Base-by-base conservation (phyloP, 257 asterid species). In the Primulina tabacum region DNA sequence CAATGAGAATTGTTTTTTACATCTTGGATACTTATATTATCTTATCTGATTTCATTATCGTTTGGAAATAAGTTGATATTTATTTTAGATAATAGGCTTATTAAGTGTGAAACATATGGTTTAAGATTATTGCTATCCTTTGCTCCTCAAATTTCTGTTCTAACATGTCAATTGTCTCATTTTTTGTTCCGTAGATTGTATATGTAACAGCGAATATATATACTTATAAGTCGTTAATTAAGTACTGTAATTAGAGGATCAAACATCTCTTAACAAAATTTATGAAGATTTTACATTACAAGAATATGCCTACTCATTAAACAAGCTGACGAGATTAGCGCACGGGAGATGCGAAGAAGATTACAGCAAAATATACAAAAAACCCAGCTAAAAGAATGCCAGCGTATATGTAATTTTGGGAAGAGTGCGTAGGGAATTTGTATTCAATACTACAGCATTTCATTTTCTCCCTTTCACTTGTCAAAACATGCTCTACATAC, bases 301-400 rank as follows among this genome's bases (percentile, higher is more conserved):
- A 40, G 11, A 32, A 26, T 55, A 52, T 17, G n/a, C 71, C 61
- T 55, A 34, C 6, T 21, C 38, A 57, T 55, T 5, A 60, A 37
- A 28, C 30, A 26, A 62, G 65, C 29, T 29, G 8, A 37, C 7
- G 24, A 35, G 38, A 73, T 86, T 75, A 88, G 68, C 95, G 96
- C 5, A 72, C 95, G 3, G 96, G 94, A 17, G 97, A 83, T 34
- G 99, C 94, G 73, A 88, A 94, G 83, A 83, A 94, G 72, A 94
- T 94, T 0, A 94, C 99, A 1, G 81, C 83, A 73, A 91, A 94
- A 77, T 94, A 91, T 56, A 94, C 97, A 7, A 89, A 78, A 78
- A 91, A 91, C 0, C 97, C 99, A 53, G 99, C 99, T 26, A 91
- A 74, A 60, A 94, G 97, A 82, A 94, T 94, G 37, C 99, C 97